Evolutionary conservation across 208 protist genomes (phyloP).

Genomic region (Trypanosoma caninum): DNA sequence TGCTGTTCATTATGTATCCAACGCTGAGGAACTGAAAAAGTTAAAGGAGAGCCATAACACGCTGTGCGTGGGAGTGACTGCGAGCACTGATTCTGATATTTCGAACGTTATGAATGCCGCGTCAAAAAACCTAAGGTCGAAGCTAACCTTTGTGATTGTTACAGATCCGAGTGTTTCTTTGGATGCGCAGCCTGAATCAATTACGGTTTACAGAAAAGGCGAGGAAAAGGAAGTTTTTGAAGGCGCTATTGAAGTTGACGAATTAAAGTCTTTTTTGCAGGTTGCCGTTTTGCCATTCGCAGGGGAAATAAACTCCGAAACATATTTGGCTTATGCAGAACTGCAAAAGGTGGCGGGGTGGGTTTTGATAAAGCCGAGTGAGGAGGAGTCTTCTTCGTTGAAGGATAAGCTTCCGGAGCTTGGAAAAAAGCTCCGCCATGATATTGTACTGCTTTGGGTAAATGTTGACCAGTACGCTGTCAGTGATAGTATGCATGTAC

Average conservation of each 20-base stretch:
- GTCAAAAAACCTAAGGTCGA: conserved; percentile 37
- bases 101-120: conserved; percentile 26
- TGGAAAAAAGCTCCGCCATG: conserved; percentile 66
- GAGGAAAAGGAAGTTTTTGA: conserved; percentile 48
- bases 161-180: conserved; percentile 46
- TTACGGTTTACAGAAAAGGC: conserved; percentile 51
- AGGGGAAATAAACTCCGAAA: conserved; percentile 63
- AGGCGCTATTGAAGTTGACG: conserved; percentile 24
- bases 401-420: conserved; percentile 35
- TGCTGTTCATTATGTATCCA: conserved; percentile 28
- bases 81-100: conserved; percentile 30
- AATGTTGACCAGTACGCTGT: conserved; percentile 68
- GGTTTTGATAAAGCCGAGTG: conserved; percentile 50
- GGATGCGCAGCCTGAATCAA: conserved; percentile 50
- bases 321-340: conserved; percentile 69
- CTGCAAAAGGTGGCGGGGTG: conserved; percentile 48
- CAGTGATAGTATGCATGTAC: conserved; percentile 54
- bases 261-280: conserved; percentile 55
- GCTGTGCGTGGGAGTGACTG: conserved; percentile 55
- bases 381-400: conserved; percentile 17
- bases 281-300: conserved; percentile 45
- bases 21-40: conserved; percentile 51
- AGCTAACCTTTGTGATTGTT: conserved; percentile 57
- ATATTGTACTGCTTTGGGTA: conserved; percentile 74
- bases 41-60: conserved; percentile 43